Base-by-base conservation (phyloP, 2,329 filamentous ascomycete genomes). In the Zymoseptoria ardabiliae region DNA sequence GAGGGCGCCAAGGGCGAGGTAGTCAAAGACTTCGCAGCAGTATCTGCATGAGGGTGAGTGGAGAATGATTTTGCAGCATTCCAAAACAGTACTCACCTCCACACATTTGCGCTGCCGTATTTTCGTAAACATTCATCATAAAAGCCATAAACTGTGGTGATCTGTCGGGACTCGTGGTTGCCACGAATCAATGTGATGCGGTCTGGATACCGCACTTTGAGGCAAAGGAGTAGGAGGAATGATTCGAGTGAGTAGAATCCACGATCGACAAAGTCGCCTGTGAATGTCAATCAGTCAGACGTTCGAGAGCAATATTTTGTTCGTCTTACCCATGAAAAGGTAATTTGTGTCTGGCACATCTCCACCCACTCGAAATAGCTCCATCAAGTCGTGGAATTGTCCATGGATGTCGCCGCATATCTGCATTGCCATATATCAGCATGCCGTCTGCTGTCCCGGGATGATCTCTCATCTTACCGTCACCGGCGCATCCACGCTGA, bases 281-380 rank as follows among this genome's bases (percentile, higher is more conserved):
- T n/a, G 11, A 10, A 20, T 50, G 2, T 49, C 23, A 53, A 20
- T 48, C 50, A 53, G 25, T 48, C 50, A 19, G 51, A 10, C 17
- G 22, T 9, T 5, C 13, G 11, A 4, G 22, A 58, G 25, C 19
- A 5, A 21, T 17, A 8, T 22, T 20, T 60, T 11, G 13, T 19
- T 8, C 3, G 41, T 35, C 73, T 52, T 74, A 95, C 92, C 93
- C 62, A 99, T 85, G 74, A 99, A 99, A 53, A 99, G 82, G 75
- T 99, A 99, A 74, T 99, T 99, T 53, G 94, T 99, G 75, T 99
- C 91, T 20, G 94, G 94, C 76, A 93, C 97, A 76, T 89, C 96
- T 59, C 94, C 94, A 61, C 94, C 94, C 69, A 99, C 97, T 76
- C 91, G 91, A 78, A 99, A 99, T 68, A 99, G 97, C 81, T 99